Evolutionary conservation across 1,139 yeast species (phyloP).

Genomic region (Scheffersomyces titani): DNA sequence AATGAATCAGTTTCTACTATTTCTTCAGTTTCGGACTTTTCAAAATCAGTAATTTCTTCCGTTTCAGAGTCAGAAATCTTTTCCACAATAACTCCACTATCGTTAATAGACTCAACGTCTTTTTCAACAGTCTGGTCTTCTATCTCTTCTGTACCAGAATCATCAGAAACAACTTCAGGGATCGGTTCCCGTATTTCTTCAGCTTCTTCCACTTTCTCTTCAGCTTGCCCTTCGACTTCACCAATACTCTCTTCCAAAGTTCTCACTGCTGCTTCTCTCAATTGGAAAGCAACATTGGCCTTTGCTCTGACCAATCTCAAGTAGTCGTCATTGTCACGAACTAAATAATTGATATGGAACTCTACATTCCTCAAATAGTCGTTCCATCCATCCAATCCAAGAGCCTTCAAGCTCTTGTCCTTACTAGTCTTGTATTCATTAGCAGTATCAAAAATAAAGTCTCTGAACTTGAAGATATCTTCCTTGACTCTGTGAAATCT

Average conservation of each 20-base stretch:
- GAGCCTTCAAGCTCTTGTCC: constrained; percentile 10
- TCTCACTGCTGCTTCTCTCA: constrained; percentile 50
- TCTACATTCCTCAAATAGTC: constrained; percentile 57
- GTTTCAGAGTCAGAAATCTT: not conserved
- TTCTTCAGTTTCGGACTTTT: not conserved
- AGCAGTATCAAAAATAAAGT: constrained; percentile 51
- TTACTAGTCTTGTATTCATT: constrained; percentile 31
- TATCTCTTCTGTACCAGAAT: not conserved
- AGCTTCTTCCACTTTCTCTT: not conserved
- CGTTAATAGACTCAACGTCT: not conserved
- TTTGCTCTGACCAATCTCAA: constrained; percentile 73
- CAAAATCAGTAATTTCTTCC: not conserved
- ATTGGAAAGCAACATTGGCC: constrained; percentile 80
- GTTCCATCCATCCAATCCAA: constrained; percentile 51
- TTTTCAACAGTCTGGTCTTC: not conserved
- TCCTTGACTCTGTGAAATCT: constrained; percentile 61
- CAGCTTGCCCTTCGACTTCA: not conserved
- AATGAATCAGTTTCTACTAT: not conserved
- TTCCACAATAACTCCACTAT: not conserved
- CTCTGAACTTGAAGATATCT: constrained; percentile 55
- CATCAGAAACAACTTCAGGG: not conserved
- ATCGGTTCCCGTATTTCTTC: not conserved
- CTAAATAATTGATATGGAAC: constrained; percentile 57
- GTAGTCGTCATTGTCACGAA: constrained; percentile 72
- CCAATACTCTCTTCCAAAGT: constrained; percentile 1